Evolutionary conservation across 2,329 filamentous ascomycete genomes (phyloP).

Genomic region (Chaetoscypha palmicola): DNA sequence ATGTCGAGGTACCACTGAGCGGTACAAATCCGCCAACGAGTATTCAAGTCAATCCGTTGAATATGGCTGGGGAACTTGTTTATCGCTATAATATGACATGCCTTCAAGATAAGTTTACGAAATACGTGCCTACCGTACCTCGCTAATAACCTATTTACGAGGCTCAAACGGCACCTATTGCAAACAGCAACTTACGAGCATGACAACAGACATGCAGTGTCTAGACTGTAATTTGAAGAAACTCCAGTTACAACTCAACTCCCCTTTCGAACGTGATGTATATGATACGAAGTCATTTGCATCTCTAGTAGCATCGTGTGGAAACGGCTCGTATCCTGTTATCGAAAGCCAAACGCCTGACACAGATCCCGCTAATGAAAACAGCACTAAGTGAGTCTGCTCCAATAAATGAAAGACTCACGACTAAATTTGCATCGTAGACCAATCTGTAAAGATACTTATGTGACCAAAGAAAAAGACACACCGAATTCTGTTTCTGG

Average conservation of each 20-base stretch:
- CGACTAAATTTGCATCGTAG: not conserved
- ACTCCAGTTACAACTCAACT: not conserved
- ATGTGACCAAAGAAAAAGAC: not conserved
- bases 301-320: not conserved
- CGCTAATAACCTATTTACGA: not conserved
- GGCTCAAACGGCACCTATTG: not conserved
- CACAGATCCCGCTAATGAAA: not conserved
- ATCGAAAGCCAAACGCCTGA: not conserved
- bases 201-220: not conserved
- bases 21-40: not conserved
- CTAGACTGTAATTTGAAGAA: conserved; percentile 2
- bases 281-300: not conserved
- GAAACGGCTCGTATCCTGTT: not conserved
- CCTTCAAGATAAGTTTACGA: not conserved
- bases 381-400: not conserved
- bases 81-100: conserved; percentile 3
- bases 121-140: not conserved
- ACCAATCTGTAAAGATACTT: not conserved
- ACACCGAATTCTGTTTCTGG: not conserved
- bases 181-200: not conserved
- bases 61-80: not conserved
- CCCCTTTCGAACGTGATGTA: not conserved
- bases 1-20: not conserved
- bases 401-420: not conserved
- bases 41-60: not conserved